These are phyloP conservation scores for Lipomyces yamadae DNA, from an alignment of 805 yeast species.

Conservation along the genomic window DNA sequence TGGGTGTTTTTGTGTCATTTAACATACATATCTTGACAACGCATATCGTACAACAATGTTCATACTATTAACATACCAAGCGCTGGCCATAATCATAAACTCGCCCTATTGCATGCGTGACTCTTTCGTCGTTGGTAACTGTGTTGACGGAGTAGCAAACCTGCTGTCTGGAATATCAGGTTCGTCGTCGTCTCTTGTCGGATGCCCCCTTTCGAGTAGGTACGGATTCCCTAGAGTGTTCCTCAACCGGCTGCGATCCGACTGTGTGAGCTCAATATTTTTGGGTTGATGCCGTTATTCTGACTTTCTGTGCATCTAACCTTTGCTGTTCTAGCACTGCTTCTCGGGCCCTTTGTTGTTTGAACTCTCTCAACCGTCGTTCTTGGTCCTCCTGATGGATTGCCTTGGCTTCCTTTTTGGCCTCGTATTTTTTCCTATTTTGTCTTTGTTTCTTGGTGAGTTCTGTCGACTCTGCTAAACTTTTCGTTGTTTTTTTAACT, in stretches of 20 bases:
- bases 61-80: background rate
- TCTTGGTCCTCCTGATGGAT: conserved; percentile 21
- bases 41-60: background rate
- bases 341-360: conserved; percentile 14
- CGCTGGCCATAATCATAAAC: no score
- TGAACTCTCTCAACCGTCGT: conserved; percentile 17
- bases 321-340: conserved; percentile 8
- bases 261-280: background rate
- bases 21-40: background rate
- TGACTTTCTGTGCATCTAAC: conserved; percentile 6
- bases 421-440: conserved; percentile 22
- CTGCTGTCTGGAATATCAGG: conserved; percentile 13
- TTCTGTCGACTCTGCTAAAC: conserved; percentile 1
- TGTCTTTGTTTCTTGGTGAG: conserved; percentile 31
- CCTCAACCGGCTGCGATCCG: background rate
- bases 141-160: conserved; percentile 4
- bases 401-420: conserved; percentile 11
- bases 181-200: background rate
- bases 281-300: background rate
- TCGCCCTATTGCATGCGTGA: no score
- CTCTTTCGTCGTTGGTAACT: no score
- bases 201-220: background rate
- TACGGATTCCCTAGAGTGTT: conserved; percentile 12
- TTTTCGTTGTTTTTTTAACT: background rate
- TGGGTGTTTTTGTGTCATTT: background rate